A percentile compares a stretch with the other conserved stretches of the same genome.
Evolutionary conservation across 2,329 filamentous ascomycete genomes (phyloP).

Genomic region (Beauveria varroae): DNA sequence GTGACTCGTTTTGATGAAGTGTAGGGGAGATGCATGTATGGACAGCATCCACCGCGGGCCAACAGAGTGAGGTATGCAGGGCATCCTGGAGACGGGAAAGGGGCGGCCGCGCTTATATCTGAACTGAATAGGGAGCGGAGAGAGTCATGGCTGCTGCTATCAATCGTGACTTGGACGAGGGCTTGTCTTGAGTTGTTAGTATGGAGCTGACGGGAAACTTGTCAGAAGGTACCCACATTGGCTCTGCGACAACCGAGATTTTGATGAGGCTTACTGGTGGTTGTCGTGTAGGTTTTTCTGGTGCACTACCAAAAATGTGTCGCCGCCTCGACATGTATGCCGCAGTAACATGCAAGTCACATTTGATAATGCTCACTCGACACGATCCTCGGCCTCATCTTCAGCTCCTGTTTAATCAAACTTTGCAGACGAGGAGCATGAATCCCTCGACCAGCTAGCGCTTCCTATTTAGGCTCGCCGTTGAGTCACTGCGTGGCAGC

Average conservation of each 20-base stretch:
- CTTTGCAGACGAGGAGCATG: neutral
- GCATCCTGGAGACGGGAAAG: neutral
- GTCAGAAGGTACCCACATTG: neutral
- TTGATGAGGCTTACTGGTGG: neutral
- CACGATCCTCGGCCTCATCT: neutral
- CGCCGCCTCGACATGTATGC: neutral
- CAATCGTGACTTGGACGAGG: neutral
- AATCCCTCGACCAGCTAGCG: neutral
- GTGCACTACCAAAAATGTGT: neutral
- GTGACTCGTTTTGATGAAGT: neutral
- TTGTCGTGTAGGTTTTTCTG: neutral
- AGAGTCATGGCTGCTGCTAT: neutral
- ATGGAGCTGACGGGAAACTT: neutral
- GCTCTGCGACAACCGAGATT: neutral
- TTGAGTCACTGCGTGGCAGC: conserved; percentile 7
- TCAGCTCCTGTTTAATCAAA: neutral
- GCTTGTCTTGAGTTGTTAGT: neutral
- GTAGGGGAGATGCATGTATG: neutral
- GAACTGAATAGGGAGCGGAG: neutral
- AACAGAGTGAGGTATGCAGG: neutral
- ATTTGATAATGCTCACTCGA: neutral
- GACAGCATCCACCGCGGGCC: neutral
- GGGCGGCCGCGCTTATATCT: conserved; percentile 9
- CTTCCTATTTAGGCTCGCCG: conserved; percentile 8
- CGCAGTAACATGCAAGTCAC: neutral